Percentiles rank a stretch among this genome's conserved stretches.
Evolutionary conservation across 2,329 filamentous ascomycete species (phyloP).

Genomic region (Alternaria arbusti): DNA sequence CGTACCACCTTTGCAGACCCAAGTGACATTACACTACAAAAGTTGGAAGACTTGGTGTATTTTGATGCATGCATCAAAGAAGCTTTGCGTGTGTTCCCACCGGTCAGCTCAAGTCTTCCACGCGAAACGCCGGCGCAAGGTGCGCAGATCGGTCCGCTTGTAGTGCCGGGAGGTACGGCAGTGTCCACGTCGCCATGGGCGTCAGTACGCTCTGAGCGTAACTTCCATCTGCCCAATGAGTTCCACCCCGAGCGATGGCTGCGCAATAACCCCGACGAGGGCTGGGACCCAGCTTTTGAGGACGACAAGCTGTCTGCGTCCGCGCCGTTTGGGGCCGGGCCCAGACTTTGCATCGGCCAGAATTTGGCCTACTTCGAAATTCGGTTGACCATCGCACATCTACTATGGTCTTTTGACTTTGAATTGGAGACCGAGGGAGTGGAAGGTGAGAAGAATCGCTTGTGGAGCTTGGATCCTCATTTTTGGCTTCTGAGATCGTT

Average conservation of each 20-base stretch:
- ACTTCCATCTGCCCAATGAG: neutral
- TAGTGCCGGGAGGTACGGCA: neutral
- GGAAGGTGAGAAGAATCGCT: neutral
- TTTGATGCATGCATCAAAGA: neutral
- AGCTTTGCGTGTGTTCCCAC: neutral
- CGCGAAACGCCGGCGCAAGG: neutral
- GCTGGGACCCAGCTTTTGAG: neutral
- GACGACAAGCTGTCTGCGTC: neutral
- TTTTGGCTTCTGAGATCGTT: neutral
- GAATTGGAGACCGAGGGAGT: neutral
- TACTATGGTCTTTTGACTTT: neutral
- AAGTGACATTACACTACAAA: neutral
- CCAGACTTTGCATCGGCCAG: neutral
- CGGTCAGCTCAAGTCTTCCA: neutral
- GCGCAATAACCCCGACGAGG: neutral
- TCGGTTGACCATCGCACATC: neutral
- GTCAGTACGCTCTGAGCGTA: neutral
- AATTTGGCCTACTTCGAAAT: neutral
- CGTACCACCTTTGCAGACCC: neutral
- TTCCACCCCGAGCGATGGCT: neutral
- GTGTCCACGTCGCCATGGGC: neutral
- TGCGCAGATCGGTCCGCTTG: neutral
- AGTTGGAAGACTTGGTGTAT: neutral
- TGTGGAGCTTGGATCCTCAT: neutral
- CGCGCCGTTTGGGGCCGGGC: neutral